A percentile compares a stretch with the other conserved stretches of the same genome.
Evolutionary conservation across 371 early-diverging fungal genomes (phyloP).

Genomic region (Apophysomyces sp.): DNA sequence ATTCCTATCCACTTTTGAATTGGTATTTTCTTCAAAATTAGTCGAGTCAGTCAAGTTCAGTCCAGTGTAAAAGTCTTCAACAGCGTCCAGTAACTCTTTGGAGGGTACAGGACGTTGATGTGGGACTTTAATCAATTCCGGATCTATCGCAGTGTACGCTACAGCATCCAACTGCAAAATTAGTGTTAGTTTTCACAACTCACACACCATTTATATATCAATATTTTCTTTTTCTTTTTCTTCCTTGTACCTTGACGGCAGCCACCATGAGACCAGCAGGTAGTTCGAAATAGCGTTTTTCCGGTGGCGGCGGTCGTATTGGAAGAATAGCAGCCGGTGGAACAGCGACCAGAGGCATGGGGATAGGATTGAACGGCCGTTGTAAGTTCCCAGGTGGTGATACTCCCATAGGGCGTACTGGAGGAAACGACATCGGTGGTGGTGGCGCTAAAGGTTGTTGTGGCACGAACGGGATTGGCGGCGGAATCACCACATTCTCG

Average conservation of each 20-base stretch:
- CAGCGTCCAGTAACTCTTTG: constrained; percentile 25
- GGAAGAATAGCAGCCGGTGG: constrained; percentile 6
- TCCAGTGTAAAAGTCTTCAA: constrained; percentile 52
- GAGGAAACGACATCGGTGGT: constrained; percentile 3
- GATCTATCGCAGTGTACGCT: constrained; percentile 50
- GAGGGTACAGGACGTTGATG: constrained; percentile 24
- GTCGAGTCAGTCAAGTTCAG: constrained; percentile 25
- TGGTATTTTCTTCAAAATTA: constrained; percentile 19
- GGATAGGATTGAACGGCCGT: background rate
- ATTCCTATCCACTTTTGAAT: constrained; percentile 39
- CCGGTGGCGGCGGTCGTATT: constrained; percentile 10
- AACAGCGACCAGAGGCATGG: background rate
- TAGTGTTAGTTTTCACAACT: constrained; percentile 1
- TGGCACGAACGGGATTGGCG: constrained; percentile 9
- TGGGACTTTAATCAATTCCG: constrained; percentile 31
- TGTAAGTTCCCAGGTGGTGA: background rate
- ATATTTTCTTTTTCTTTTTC: too few relatives aligned
- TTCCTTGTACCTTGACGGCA: constrained; percentile 37
- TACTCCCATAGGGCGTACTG: background rate
- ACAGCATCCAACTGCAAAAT: constrained; percentile 21
- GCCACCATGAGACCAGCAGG: constrained; percentile 61
- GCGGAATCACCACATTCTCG: constrained; percentile 33
- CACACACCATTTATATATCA: too few relatives aligned
- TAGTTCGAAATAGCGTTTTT: constrained; percentile 50
- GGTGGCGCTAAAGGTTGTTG: constrained; percentile 3